Base-by-base conservation (phyloP, 192 early-diverging fungal genomes). In the Gamsiella multidivaricata region DNA sequence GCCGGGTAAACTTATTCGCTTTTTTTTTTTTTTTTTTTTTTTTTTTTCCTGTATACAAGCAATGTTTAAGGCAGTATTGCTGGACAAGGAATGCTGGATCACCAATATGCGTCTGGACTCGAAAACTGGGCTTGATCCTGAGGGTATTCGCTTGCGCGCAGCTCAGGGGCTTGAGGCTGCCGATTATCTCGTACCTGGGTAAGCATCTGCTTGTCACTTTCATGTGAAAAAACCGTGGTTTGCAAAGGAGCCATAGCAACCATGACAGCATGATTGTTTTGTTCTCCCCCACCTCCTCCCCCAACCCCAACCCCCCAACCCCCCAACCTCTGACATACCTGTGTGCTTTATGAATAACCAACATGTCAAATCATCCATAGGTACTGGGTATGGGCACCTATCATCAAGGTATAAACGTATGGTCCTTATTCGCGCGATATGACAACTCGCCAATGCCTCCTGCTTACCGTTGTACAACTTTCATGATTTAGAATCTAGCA, bases 81-180 rank as follows among this genome's bases (percentile, higher is more conserved):
- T 95, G 54, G 94, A 96, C 80, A 95, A 94, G 69, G 90, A 91
- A 42, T 93, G 92, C 64, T 97, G 96, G 96, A 85, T 88, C 45
- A 63, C 88, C 42, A 92, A 94, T 65, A 87, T 97, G 87, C 90
- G 87, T 81, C 87, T 97, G 29, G 92, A 96, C 65, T 82, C 90
- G 37, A 57, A 79, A 3, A 94, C 92, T 0, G 96, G 96, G n/a
- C 79, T 94, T 28, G 96, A 97, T 61, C 96, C 96, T 3, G 87
- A 86, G 0, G 89, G 87, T 0, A 84, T 94, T 64, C 94, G 93
- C 69, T 82, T 97, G 25, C 84, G 96, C 20, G 95, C 95, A 0
- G 92, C 96, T 0, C 89, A 91, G 72, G 86, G 95, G 0, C 79
- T 97, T 11, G 93, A 95, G 75, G 93, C 94, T 0, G 94, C 95